phyloP scores from a whole-genome alignment of 164 flowering plant species.

The Umbilicus rupestris region DNA sequence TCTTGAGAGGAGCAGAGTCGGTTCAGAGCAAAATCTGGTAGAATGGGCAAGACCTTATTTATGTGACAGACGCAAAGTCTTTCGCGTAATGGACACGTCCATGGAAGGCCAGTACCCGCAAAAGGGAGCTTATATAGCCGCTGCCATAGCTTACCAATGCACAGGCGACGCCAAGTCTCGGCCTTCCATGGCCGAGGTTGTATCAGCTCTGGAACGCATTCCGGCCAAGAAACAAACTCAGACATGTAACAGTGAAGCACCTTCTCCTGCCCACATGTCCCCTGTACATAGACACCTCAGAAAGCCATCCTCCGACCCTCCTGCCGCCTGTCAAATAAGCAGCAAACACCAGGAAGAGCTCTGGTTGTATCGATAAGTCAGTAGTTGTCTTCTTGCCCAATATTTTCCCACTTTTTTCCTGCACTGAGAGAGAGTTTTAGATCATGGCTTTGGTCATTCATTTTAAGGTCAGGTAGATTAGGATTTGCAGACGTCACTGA shows the following conservation, averaged over 20 bases:
- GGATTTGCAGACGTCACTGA: neutral
- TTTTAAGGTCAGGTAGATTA: neutral
- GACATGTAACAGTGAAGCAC: neutral
- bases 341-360: neutral
- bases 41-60: slow-evolving; percentile 53
- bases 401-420: neutral
- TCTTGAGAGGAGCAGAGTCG: slow-evolving; percentile 33
- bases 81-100: slow-evolving; percentile 39
- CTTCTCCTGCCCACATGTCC: slow-evolving; percentile 6
- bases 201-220: slow-evolving; percentile 25
- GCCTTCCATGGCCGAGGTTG: slow-evolving; percentile 42
- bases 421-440: neutral
- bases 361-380: neutral
- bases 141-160: slow-evolving; percentile 33
- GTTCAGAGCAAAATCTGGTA: slow-evolving; percentile 41
- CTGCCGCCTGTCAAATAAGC: neutral
- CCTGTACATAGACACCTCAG: neutral
- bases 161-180: slow-evolving; percentile 30
- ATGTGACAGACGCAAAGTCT: slow-evolving; percentile 29
- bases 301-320: neutral
- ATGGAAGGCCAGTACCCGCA: slow-evolving; percentile 42
- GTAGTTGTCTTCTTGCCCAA: no score
- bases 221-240: slow-evolving; percentile 1
- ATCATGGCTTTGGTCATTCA: neutral
- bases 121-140: slow-evolving; percentile 29